Percentiles rank a stretch among this genome's conserved stretches.
Conservation (phyloP, 306 rosid species). For the Cucurbita ficifolia region DNA sequence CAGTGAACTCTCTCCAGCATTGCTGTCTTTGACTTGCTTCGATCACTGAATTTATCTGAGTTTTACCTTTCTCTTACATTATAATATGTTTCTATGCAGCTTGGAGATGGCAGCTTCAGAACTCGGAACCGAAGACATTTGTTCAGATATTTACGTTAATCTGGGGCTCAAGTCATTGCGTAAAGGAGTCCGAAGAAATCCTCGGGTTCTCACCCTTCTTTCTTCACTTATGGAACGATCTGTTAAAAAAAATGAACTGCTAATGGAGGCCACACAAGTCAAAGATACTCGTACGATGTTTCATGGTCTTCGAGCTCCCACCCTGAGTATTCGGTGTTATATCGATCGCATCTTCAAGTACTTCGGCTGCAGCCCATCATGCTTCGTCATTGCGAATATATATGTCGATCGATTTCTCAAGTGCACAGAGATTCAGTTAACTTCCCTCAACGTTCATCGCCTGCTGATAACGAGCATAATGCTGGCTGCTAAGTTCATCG, state of each 20-base stretch:
- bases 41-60: not conserved
- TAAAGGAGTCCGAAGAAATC: constrained; percentile 43
- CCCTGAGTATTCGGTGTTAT: constrained; percentile 55
- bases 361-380: constrained; percentile 87
- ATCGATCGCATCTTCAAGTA: constrained; percentile 83
- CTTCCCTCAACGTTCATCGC: constrained; percentile 81
- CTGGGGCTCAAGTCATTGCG: constrained; percentile 50
- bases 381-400: constrained; percentile 67
- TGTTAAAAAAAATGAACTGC: constrained; percentile 48
- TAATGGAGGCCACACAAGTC: constrained; percentile 30
- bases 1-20: not conserved
- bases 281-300: constrained; percentile 51
- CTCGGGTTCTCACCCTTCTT: constrained; percentile 65
- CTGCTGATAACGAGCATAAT: constrained; percentile 79
- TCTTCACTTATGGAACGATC: constrained; percentile 68
- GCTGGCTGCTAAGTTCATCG: constrained; percentile 87
- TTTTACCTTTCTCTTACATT: no score
- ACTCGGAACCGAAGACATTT: constrained; percentile 28
- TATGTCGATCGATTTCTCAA: constrained; percentile 67
- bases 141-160: constrained; percentile 40
- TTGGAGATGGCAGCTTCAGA: constrained; percentile 55
- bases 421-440: constrained; percentile 37
- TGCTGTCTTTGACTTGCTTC: not conserved
- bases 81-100: constrained; percentile 23
- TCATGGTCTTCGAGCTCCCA: constrained; percentile 75